phyloP scores from a whole-genome alignment of 176 grass and related monocot species.

The Avena eriantha region DNA sequence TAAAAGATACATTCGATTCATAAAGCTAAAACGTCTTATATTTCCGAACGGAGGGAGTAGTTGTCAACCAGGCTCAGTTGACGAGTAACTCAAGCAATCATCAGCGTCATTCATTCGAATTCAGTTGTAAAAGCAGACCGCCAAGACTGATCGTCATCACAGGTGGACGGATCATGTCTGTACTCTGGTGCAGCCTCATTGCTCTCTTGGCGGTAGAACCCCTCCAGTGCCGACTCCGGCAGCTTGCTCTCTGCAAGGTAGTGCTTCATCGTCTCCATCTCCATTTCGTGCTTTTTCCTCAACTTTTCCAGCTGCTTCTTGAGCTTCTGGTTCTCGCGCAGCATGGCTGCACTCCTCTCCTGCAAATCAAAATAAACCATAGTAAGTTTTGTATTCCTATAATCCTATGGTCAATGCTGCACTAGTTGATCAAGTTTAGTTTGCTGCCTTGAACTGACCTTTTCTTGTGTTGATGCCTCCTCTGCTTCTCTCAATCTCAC shows the following conservation, averaged over 20 bases:
- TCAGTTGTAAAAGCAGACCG: conserved; percentile 72
- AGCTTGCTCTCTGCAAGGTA: conserved; percentile 90
- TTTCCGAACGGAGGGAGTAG: no score
- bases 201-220: conserved; percentile 56
- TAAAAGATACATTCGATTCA: no score
- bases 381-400: neutral
- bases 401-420: neutral
- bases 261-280: conserved; percentile 92
- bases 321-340: conserved; percentile 83
- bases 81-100: conserved; percentile 31
- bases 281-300: conserved; percentile 86
- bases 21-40: no score
- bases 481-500: conserved; percentile 94
- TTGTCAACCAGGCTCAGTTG: conserved; percentile 58
- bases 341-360: conserved; percentile 54
- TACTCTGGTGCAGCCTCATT: conserved; percentile 37
- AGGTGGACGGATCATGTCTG: neutral
- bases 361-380: conserved; percentile 44
- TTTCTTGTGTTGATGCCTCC: conserved; percentile 66
- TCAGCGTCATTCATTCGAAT: conserved; percentile 52
- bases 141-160: conserved; percentile 85
- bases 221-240: conserved; percentile 78
- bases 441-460: conserved; percentile 45
- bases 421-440: neutral
- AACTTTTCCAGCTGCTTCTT: conserved; percentile 88